Conservation (phyloP, 2,329 filamentous ascomycete species). For the Sporothrix mexicana region DNA sequence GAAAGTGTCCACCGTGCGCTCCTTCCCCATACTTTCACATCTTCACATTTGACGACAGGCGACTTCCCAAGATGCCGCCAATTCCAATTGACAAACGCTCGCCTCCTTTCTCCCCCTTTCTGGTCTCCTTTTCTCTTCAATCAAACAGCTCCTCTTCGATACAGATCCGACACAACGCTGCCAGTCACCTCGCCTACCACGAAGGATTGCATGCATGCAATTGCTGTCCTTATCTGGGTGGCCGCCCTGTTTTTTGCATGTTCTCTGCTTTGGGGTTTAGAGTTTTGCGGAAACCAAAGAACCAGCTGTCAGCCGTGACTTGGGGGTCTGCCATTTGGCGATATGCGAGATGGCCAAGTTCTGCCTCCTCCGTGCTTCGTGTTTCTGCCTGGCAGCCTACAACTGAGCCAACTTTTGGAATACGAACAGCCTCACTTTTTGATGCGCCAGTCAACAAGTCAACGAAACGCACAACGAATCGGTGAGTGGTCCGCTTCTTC, state of each 20-base stretch:
- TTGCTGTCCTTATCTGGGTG: constrained; percentile 4
- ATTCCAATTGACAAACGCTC: neutral
- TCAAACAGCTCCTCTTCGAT: neutral
- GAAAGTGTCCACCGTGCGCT: constrained; percentile 5
- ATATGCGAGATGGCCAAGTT: neutral
- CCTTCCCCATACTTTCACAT: constrained; percentile 2
- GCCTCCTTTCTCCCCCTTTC: neutral
- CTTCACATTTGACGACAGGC: neutral
- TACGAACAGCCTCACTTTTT: constrained; percentile 22
- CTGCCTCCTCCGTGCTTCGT: neutral
- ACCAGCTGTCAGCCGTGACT: no score
- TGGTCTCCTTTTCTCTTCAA: neutral
- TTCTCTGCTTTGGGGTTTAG: neutral
- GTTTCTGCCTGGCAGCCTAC: no score
- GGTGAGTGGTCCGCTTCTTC: neutral
- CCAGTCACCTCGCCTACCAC: neutral
- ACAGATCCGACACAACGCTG: neutral
- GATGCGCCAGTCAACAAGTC: neutral
- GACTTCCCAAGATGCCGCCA: neutral
- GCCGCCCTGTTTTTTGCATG: constrained; percentile 11
- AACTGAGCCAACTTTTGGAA: no score
- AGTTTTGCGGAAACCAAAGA: no score
- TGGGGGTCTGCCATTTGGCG: no score
- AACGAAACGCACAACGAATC: neutral
- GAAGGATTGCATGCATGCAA: constrained; percentile 13